These are phyloP conservation scores for Colletotrichum gigasporum DNA, from an alignment of 2,329 filamentous ascomycete genomes.

Conservation along the genomic window DNA sequence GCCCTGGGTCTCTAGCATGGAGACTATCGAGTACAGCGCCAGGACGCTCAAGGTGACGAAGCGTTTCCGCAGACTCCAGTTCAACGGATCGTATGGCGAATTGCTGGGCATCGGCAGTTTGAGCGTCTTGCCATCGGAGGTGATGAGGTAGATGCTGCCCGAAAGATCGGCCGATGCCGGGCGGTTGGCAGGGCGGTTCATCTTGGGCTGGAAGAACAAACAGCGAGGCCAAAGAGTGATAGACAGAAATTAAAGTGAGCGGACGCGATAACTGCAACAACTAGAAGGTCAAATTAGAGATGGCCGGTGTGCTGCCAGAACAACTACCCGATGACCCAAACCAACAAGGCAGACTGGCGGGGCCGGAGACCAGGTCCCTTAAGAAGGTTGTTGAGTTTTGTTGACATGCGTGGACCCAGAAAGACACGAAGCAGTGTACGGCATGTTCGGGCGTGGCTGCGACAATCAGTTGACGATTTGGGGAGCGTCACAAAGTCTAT, in stretches of 20 bases:
- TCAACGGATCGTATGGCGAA: constrained; percentile 40
- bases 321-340: constrained; percentile 2
- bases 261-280: background rate
- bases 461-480: constrained; percentile 17
- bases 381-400: background rate
- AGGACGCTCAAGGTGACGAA: constrained; percentile 32
- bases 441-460: constrained; percentile 10
- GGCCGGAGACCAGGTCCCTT: background rate
- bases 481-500: constrained; percentile 22
- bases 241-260: background rate
- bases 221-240: background rate
- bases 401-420: background rate
- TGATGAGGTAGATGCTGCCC: constrained; percentile 43
- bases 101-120: constrained; percentile 43
- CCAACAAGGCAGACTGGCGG: too few relatives aligned
- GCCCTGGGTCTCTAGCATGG: constrained; percentile 35
- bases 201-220: background rate
- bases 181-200: constrained; percentile 7
- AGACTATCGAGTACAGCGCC: constrained; percentile 32
- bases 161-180: constrained; percentile 31
- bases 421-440: background rate
- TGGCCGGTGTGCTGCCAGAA: constrained; percentile 23
- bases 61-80: constrained; percentile 37
- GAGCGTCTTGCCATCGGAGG: constrained; percentile 40
- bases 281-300: background rate